These are phyloP conservation scores for Aspergillus ellipticus DNA, from an alignment of 495 filamentous ascomycete species.

Conservation along the genomic window DNA sequence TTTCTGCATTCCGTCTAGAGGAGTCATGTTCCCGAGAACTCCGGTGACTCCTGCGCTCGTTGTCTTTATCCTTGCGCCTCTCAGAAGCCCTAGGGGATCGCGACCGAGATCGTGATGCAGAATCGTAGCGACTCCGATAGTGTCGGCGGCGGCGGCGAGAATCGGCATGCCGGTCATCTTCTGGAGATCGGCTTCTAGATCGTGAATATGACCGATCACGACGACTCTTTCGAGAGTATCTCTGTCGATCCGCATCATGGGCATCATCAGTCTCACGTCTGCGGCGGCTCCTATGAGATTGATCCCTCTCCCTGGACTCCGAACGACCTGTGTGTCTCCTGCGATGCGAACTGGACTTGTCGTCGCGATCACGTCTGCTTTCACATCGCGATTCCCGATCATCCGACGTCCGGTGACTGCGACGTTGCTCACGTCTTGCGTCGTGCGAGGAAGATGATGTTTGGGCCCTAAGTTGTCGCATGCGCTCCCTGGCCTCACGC, in stretches of 20 bases:
- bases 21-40: constrained; percentile 12
- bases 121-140: constrained; percentile 24
- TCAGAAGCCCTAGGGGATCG: constrained; percentile 16
- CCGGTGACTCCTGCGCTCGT: constrained; percentile 1
- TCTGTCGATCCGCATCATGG: constrained; percentile 14
- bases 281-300: constrained; percentile 25
- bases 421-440: constrained; percentile 16
- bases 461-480: constrained; percentile 47
- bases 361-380: constrained; percentile 14
- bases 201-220: constrained; percentile 29
- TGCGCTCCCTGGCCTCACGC: constrained; percentile 55
- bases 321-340: constrained; percentile 30
- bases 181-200: constrained; percentile 35
- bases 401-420: constrained; percentile 10
- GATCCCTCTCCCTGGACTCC: constrained; percentile 26
- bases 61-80: constrained; percentile 11
- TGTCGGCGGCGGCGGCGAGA: constrained; percentile 23
- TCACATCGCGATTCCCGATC: constrained; percentile 14
- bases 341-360: constrained; percentile 23
- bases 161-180: constrained; percentile 16
- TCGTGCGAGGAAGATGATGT: constrained; percentile 28
- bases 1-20: constrained; percentile 4
- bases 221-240: constrained; percentile 19
- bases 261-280: constrained; percentile 21
- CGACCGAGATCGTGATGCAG: constrained; percentile 29